phyloP scores from a whole-genome alignment of 768 basidiomycete species.

The Mycena rebaudengoi region DNA sequence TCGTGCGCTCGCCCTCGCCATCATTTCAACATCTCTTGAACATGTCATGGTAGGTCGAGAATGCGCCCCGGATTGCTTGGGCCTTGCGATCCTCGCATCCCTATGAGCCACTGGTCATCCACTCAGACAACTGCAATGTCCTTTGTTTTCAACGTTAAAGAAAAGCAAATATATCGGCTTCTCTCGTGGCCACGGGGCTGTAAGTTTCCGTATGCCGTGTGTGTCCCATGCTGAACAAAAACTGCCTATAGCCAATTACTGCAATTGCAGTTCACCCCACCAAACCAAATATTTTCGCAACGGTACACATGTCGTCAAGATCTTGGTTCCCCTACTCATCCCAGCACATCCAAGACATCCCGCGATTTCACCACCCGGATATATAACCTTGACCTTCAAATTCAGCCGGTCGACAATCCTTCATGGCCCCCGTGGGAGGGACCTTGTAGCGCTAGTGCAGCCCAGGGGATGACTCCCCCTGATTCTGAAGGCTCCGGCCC shows the following conservation, averaged over 20 bases:
- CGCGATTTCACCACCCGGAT: slow-evolving; percentile 45
- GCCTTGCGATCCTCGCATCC: slow-evolving; percentile 53
- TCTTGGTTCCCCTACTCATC: slow-evolving; percentile 54
- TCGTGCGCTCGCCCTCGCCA: background rate
- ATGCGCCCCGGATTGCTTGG: slow-evolving; percentile 58
- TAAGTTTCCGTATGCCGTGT: slow-evolving; percentile 45
- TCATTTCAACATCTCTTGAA: background rate
- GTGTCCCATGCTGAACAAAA: background rate
- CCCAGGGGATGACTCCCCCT: slow-evolving; percentile 71
- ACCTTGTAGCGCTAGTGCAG: slow-evolving; percentile 68
- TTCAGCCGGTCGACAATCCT: slow-evolving; percentile 54
- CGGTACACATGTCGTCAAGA: background rate
- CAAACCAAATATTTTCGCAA: slow-evolving; percentile 47
- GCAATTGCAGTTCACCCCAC: slow-evolving; percentile 72
- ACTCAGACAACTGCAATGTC: slow-evolving; percentile 61
- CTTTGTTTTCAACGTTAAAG: slow-evolving; percentile 60
- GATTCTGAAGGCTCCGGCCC: slow-evolving; percentile 69
- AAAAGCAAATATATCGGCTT: slow-evolving; percentile 50
- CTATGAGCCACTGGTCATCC: slow-evolving; percentile 67
- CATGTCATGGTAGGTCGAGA: background rate
- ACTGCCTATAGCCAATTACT: slow-evolving; percentile 57
- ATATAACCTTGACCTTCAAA: slow-evolving; percentile 62
- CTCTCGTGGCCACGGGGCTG: slow-evolving; percentile 78
- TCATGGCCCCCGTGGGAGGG: slow-evolving; percentile 61
- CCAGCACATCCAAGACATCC: slow-evolving; percentile 50